Conservation (phyloP, 2,329 filamentous ascomycete genomes). For the Dothidotthia symphoricarpi region DNA sequence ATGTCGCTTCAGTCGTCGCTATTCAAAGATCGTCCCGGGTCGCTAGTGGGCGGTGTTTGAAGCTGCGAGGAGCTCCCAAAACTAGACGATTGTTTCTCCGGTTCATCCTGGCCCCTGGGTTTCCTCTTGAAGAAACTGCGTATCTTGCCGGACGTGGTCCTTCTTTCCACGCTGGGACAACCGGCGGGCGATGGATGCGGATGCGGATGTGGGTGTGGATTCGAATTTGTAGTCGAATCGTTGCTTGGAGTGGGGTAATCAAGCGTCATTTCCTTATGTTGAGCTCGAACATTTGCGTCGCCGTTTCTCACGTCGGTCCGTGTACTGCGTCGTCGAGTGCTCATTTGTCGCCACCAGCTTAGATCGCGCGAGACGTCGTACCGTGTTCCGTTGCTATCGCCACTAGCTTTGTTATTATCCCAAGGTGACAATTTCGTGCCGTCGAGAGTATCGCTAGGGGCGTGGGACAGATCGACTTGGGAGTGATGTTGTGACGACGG, state of each 20-base stretch:
- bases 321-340: slow-evolving; percentile 26
- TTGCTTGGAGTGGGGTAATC: slow-evolving; percentile 24
- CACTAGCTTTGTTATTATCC: slow-evolving; percentile 34
- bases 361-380: slow-evolving; percentile 35
- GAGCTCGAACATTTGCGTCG: slow-evolving; percentile 23
- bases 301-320: slow-evolving; percentile 30
- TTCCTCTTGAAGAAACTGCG: slow-evolving; percentile 41
- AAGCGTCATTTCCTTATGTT: slow-evolving; percentile 27
- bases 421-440: slow-evolving; percentile 33
- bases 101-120: slow-evolving; percentile 27
- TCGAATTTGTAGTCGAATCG: slow-evolving; percentile 22
- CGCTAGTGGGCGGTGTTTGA: slow-evolving; percentile 36
- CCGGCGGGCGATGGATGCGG: slow-evolving; percentile 12
- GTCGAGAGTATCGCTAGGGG: slow-evolving; percentile 34
- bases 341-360: slow-evolving; percentile 39
- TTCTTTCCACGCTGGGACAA: slow-evolving; percentile 24
- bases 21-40: slow-evolving; percentile 35
- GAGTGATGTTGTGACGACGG: slow-evolving; percentile 36
- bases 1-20: slow-evolving; percentile 37
- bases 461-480: slow-evolving; percentile 34
- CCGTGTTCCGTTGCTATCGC: slow-evolving; percentile 29
- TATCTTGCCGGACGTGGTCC: slow-evolving; percentile 34
- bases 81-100: slow-evolving; percentile 37
- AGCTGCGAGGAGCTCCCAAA: slow-evolving; percentile 38
- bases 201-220: slow-evolving; percentile 11